Evolutionary conservation across 2,329 filamentous ascomycete genomes (phyloP).

Genomic region (Colletotrichum sp.): DNA sequence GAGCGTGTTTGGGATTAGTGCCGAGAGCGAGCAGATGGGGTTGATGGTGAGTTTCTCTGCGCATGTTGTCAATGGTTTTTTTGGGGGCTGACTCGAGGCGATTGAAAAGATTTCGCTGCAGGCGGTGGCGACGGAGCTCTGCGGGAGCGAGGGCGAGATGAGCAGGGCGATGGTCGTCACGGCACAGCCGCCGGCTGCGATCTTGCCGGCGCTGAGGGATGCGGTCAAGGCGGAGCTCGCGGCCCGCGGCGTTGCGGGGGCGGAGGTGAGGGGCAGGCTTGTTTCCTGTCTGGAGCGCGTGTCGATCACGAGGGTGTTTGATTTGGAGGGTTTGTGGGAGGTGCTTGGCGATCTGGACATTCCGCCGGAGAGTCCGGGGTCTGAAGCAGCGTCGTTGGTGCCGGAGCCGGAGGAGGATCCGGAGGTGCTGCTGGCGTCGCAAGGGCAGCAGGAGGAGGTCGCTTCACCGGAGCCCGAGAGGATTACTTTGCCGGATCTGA

Average conservation of each 20-base stretch:
- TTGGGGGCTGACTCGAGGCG: background rate
- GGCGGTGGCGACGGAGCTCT: constrained; percentile 46
- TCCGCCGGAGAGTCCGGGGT: background rate
- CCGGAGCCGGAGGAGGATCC: background rate
- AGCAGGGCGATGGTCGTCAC: constrained; percentile 52
- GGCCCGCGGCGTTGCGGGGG: constrained; percentile 15
- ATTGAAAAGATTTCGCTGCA: constrained; percentile 51
- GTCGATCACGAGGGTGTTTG: constrained; percentile 62
- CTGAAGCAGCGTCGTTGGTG: background rate
- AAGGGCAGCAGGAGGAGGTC: background rate
- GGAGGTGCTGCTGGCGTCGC: background rate
- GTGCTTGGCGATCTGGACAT: constrained; percentile 56
- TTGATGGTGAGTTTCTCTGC: constrained; percentile 44
- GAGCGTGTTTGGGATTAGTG: constrained; percentile 57
- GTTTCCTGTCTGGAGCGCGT: constrained; percentile 52
- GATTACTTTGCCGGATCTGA: constrained; percentile 9
- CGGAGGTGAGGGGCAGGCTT: constrained; percentile 26
- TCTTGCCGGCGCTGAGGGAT: constrained; percentile 48
- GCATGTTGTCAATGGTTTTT: background rate
- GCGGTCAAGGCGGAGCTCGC: constrained; percentile 41
- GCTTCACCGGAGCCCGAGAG: background rate
- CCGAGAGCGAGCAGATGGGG: constrained; percentile 55
- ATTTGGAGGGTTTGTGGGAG: constrained; percentile 63
- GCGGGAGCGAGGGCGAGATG: constrained; percentile 26
- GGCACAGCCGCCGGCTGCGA: constrained; percentile 44